Base-by-base conservation (phyloP, 78 protist species). In the Dictyostelium citrinum region DNA sequence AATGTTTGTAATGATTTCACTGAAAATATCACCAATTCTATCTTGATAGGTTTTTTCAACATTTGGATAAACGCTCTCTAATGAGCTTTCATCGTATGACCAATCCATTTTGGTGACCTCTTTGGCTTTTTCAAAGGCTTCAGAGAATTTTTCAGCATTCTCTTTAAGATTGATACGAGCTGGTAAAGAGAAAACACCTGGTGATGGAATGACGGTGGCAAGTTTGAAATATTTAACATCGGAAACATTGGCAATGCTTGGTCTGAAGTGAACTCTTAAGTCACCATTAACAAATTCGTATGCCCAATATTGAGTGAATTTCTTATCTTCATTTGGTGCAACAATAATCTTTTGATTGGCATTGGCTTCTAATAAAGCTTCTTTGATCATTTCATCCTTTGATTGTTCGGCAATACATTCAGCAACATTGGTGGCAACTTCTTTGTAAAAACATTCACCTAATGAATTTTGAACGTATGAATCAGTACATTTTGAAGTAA, bases 301-400 rank as follows among this genome's bases (percentile, higher is more conserved):
- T 22, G 67, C 80, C 93, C 93, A 88, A 76, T 88, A 88, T 27
- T 37, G 14, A 79, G 31, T 49, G 81, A 67, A n/a, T 67, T 88
- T 88, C 31, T 88, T 88, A 49, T 88, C 93, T 68, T 76, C 85
- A 79, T 88, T 88, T 41, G 71, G 60, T 27, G 51, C 55, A 68
- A 88, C 72, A 33, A 78, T 72, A 43, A 88, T 72, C 39, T 88
- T 88, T 17, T 46, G 17, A 22, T 43, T 35, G 37, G 93, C 20
- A 41, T 78, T 78, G 67, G 93, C 93, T 14, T 77, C 93, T 31
- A 88, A 10, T 41, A 88, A 49, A 33, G 93, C 93, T 68, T 88
- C 93, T 60, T 88, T 88, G 51, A 67, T 35, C 67, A 88, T 78
- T 33, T 76, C 86, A 20, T 88, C 46, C 41, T 78, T 78, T 5